Evolutionary conservation across 768 basidiomycete genomes (phyloP), one percentile per base, ranked within the genome.

Genomic region (Hericium coralloides): DNA sequence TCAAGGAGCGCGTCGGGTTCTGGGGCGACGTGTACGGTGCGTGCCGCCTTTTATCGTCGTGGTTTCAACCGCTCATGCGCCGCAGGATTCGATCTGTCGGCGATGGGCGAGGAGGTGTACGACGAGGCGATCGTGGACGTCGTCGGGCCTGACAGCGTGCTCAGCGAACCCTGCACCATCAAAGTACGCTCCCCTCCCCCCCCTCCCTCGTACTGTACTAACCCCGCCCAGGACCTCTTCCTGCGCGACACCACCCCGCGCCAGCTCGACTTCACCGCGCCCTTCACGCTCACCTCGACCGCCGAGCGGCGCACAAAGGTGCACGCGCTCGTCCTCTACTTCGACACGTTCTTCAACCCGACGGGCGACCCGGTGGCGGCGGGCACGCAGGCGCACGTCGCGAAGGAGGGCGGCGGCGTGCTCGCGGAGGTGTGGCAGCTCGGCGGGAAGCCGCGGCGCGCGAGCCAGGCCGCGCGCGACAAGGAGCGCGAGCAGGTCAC

Each of bases 21-120:
- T 98, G 95, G 95, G 74, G 80, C 53, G 88, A 94, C 65, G 80
- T 98, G 3, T 95, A 98, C 63, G 94, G 93, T 92, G 62, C 18
- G 79, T 67, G 12, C 4, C 49, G 14, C 10, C 18, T 47, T 52
- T 18, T 25, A 18, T n/a, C 26, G 18, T 37, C 4, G 8, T 23
- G 20, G n/a, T 15, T 23, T 47, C 17, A 10, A 12, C 43, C 10
- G 36, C 18, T 54, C n/a, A 25, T 31, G 37, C 36, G 12, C 9
- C 12, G 47, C 63, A 94, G 93, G 95, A 1, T 98, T 97, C 68
- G 89, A 97, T 65, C 75, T 98, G 64, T 83, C 85, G 14, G 77
- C 78, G 4, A 98, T 98, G 95, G 76, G 81, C 2, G 75, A 79
- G 4, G 81, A 81, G 23, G 73, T 89, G 7, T 90, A 85, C 63